phyloP scores from a whole-genome alignment of 2,329 filamentous ascomycete species.

The Zasmidium citrigriseum region DNA sequence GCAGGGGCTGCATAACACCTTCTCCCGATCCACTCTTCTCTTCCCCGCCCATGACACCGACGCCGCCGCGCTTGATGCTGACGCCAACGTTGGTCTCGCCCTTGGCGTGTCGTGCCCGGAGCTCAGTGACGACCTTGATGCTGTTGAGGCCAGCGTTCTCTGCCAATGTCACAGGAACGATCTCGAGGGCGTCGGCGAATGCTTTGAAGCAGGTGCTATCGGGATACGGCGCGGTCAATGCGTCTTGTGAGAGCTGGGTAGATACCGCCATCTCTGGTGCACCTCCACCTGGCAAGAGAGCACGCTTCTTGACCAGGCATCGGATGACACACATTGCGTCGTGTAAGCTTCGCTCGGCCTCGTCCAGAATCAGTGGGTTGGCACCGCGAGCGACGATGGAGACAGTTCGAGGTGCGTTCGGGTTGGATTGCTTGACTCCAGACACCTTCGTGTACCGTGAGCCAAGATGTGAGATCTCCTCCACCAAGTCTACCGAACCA shows the following conservation, averaged over 20 bases:
- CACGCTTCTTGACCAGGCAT: slow-evolving; percentile 98
- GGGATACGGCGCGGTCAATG: slow-evolving; percentile 82
- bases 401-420: slow-evolving; percentile 72
- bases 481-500: slow-evolving; percentile 86
- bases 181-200: slow-evolving; percentile 95
- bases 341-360: slow-evolving; percentile 94
- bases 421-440: slow-evolving; percentile 72
- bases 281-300: slow-evolving; percentile 95
- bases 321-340: slow-evolving; percentile 97
- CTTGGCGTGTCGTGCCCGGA: slow-evolving; percentile 90
- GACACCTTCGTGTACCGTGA: slow-evolving; percentile 94
- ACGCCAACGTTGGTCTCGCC: slow-evolving; percentile 96
- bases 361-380: slow-evolving; percentile 91
- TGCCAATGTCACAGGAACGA: slow-evolving; percentile 92
- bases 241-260: slow-evolving; percentile 77
- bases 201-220: slow-evolving; percentile 99
- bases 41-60: slow-evolving; percentile 81
- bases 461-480: slow-evolving; percentile 85
- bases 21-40: slow-evolving; percentile 35
- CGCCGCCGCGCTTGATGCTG: slow-evolving; percentile 95
- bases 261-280: slow-evolving; percentile 97
- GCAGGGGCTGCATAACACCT: slow-evolving; percentile 86
- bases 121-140: slow-evolving; percentile 96
- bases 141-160: slow-evolving; percentile 98
- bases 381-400: slow-evolving; percentile 93